Evolutionary conservation across 2,329 filamentous ascomycete species (phyloP), one percentile per base, ranked within the genome.

Genomic region (Ophiognomonia clavigignenti-juglandacearum): DNA sequence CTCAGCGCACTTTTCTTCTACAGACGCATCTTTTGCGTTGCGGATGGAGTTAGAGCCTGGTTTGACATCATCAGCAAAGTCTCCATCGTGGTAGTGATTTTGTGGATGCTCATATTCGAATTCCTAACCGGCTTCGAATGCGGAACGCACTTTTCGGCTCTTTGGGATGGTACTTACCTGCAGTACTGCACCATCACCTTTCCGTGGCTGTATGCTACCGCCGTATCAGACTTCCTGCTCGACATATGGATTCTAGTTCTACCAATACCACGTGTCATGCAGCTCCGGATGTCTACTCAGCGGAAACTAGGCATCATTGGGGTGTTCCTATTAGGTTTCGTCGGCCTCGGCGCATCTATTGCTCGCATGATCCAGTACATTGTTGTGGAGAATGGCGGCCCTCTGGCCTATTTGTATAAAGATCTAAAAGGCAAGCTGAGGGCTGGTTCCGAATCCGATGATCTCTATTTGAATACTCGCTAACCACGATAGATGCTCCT

Each of bases 1-100:
- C 41, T 52, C 35, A 55, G 54, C 35, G 50, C 47, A 5, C 37
- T 56, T 13, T 55, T 55, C 45, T 56, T 57, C 43, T 57, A 57
- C 45, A 48, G 48, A 16, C 53, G 55, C 18, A 54, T 57, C 13
- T 55, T 57, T 32, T 57, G 52, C 41, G 26, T 42, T 11, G 24
- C 11, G n/a, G 5, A 27, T 39, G 39, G 26, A 2, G 24, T 32
- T 11, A 47, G 51, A 14, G 40, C 43, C 13, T 41, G 45, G 9
- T 50, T 55, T 24, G 47, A 50, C 16, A 42, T 47, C 11, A 26
- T 43, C 13, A 56, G 41, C 16, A 38, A 40, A 14, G 18, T 32
- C 19, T 45, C 49, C 7, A 43, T 55, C 22, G 32, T 49, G 23
- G 14, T 55, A 6, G 45, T 56, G 6, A 39, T 45, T 13, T 39